Evolutionary conservation across 2,329 filamentous ascomycete species (phyloP).

Genomic region (Sporothrix phasma): DNA sequence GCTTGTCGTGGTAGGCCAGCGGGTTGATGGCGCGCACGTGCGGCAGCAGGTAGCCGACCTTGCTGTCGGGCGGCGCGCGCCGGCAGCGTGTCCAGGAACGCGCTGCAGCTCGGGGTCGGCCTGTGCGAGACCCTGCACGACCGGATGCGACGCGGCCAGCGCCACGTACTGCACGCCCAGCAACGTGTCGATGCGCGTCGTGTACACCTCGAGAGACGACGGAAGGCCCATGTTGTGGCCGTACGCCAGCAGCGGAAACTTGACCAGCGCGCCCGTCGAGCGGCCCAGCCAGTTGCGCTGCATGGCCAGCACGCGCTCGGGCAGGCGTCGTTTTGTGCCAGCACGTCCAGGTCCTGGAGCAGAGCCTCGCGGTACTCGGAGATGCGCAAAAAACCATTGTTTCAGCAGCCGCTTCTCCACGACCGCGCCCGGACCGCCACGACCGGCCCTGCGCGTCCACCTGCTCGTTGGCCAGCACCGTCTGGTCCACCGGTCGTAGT

Average conservation of each 20-base stretch:
- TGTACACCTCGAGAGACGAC: constrained; percentile 61
- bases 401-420: constrained; percentile 70
- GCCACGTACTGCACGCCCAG: constrained; percentile 80
- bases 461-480: constrained; percentile 85
- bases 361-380: constrained; percentile 67
- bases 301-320: constrained; percentile 71
- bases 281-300: constrained; percentile 84
- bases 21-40: constrained; percentile 56
- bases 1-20: constrained; percentile 44
- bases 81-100: constrained; percentile 56
- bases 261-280: constrained; percentile 61
- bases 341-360: constrained; percentile 56
- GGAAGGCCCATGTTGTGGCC: constrained; percentile 32
- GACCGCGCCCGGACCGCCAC: constrained; percentile 77
- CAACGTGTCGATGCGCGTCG: constrained; percentile 77
- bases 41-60: constrained; percentile 58
- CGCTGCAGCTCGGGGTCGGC: constrained; percentile 50
- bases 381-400: constrained; percentile 86
- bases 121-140: constrained; percentile 53
- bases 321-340: constrained; percentile 59
- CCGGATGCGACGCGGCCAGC: constrained; percentile 60
- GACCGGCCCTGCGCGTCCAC: constrained; percentile 78
- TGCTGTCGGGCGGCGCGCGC: constrained; percentile 45
- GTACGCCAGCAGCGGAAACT: constrained; percentile 51
- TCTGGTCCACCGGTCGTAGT: constrained; percentile 83